A percentile compares a stretch with the other conserved stretches of the same genome.
Conservation (phyloP, 2,329 filamentous ascomycete species). For the Ophiostoma himal-ulmi region DNA sequence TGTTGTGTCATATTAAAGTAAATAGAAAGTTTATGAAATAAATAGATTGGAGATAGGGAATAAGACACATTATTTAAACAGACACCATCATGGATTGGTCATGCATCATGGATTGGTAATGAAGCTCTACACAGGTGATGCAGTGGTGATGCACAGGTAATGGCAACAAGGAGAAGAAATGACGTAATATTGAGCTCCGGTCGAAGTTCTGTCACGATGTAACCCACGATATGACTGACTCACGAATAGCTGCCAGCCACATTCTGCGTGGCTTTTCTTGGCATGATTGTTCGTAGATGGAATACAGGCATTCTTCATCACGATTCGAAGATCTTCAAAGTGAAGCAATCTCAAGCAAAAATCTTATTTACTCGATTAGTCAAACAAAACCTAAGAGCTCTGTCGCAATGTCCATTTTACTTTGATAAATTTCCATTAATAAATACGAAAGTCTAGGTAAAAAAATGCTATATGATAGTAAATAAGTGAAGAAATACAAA, state of each 20-base stretch:
- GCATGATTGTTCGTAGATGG: not conserved
- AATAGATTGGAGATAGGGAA: too few species aligned
- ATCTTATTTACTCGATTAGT: too few species aligned
- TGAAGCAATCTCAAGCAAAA: too few species aligned
- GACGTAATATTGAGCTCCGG: not conserved
- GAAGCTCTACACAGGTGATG: not conserved
- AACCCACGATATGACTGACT: slow-evolving; percentile 8
- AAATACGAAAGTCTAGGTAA: too few species aligned
- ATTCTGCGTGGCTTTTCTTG: too few species aligned
- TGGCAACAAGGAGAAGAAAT: not conserved
- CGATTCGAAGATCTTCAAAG: too few species aligned
- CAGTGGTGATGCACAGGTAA: not conserved
- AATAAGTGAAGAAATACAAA: not conserved
- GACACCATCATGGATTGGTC: not conserved
- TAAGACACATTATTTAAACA: too few species aligned
- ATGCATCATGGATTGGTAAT: not conserved
- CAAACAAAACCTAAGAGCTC: too few species aligned
- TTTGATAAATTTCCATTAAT: too few species aligned
- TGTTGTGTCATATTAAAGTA: not conserved
- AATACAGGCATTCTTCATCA: not conserved
- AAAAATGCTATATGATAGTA: too few species aligned
- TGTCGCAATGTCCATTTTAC: too few species aligned
- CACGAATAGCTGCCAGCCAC: not conserved
- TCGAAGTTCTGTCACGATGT: slow-evolving; percentile 1
- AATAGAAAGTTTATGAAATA: not conserved